phyloP scores from a whole-genome alignment of 129 eudicot genomes.

The Sambucus nigra region DNA sequence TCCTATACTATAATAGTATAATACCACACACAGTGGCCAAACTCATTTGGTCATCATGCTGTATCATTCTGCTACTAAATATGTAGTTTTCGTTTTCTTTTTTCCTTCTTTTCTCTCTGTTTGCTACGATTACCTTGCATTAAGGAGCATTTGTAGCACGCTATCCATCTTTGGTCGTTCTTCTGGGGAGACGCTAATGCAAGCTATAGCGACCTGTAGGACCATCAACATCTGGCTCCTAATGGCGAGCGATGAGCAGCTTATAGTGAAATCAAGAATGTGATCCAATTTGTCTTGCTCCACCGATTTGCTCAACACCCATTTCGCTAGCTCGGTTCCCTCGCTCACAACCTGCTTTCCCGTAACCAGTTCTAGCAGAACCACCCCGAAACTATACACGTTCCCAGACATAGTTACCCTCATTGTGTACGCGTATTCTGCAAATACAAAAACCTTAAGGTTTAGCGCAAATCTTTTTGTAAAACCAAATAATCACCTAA shows the following conservation, averaged over 20 bases:
- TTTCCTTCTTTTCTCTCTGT: no score
- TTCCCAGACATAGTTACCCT: conserved; percentile 79
- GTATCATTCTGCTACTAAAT: no score
- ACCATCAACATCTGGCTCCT: conserved; percentile 78
- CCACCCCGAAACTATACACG: conserved; percentile 76
- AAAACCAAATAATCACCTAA: no score
- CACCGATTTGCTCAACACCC: conserved; percentile 46
- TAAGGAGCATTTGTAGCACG: conserved; percentile 33
- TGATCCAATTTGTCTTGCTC: conserved; percentile 33
- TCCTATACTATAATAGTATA: no score
- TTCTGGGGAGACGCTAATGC: conserved; percentile 56
- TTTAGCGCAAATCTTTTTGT: no score
- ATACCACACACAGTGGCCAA: no score
- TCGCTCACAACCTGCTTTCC: no score
- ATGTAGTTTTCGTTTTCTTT: no score
- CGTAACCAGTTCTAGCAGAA: conserved; percentile 77
- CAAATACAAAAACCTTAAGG: conserved; percentile 12
- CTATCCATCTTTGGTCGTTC: conserved; percentile 42
- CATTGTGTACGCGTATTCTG: conserved; percentile 92
- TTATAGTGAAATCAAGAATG: conserved; percentile 46
- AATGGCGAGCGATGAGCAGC: conserved; percentile 38
- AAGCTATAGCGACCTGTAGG: conserved; percentile 65
- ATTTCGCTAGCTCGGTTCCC: no score
- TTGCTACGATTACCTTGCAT: conserved; percentile 30
- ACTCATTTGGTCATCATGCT: no score